Evolutionary conservation across 305 asterid species (phyloP), one percentile per base, ranked within the genome.

Genomic region (Lippia alba): DNA sequence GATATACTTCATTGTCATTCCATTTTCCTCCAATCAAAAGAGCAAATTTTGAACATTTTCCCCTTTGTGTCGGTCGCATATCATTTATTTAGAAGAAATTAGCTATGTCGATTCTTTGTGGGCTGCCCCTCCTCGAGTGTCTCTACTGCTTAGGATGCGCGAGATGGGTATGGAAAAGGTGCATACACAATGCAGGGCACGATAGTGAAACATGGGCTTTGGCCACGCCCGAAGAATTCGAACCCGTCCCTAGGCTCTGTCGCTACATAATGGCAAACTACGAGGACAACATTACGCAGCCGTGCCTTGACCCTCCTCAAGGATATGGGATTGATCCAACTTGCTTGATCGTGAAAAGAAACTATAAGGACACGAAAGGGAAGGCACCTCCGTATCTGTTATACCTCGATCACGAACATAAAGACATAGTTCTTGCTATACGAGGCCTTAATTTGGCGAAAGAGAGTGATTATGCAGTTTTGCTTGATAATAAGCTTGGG

Each of bases 101-200:
- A 4, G 6, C 41, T 45, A 91, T 90, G 97, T 92, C 97, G 14
- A 81, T 92, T 67, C 49, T 90, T 12, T 92, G 98, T 68, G 91
- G 96, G 20, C 49, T 82, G 68, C 98, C 98, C 59, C 75, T 92
- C 70, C 78, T 92, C 3, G 98, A 88, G 84, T 90, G 98, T 66
- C 91, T 90, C 30, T 88, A 77, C 81, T 82, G 97, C 82, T 59
- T 88, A 68, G 97, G 73, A 7, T 92, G 98, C 67, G 78, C 90
- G 2, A 86, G 97, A 3, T 92, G 97, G 98, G 96, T 81, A 8
- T 92, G 96, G 93, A 92, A 92, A 67, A 83, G 97, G 45, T 92
- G 98, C 69, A 85, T 88, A 62, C 91, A 88, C 76, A 84, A 78
- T 68, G 96, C 92, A 49, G 91, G 86, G 14, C 92, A 84, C 59